Evolutionary conservation across 176 grass and related monocot species (phyloP).

Genomic region (Oryza rufipogon): DNA sequence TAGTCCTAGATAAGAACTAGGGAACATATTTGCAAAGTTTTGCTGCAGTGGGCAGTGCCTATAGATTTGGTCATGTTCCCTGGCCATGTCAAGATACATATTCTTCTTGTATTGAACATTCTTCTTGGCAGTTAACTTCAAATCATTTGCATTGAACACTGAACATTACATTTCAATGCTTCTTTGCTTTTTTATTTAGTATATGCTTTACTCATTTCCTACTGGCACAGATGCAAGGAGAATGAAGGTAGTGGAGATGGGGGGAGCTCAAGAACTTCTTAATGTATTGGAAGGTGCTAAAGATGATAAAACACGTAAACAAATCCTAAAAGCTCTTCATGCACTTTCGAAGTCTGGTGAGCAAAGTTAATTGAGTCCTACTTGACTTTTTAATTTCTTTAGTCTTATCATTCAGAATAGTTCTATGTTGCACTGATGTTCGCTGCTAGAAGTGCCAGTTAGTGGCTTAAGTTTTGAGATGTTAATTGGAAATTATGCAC

Average conservation of each 20-base stretch:
- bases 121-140: too few relatives aligned
- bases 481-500: too few relatives aligned
- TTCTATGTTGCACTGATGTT: too few relatives aligned
- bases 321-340: conserved; percentile 75
- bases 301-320: conserved; percentile 93
- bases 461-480: too few relatives aligned
- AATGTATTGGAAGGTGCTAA: conserved; percentile 75
- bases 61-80: not conserved
- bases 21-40: too few relatives aligned
- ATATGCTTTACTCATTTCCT: conserved; percentile 30
- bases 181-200: not conserved
- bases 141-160: not conserved
- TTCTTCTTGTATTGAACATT: too few relatives aligned
- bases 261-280: conserved; percentile 84
- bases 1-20: not conserved
- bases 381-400: conserved; percentile 19
- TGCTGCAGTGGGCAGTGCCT: too few relatives aligned
- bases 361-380: conserved; percentile 20
- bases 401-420: not conserved
- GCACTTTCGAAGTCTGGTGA: conserved; percentile 78
- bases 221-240: conserved; percentile 67
- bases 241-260: conserved; percentile 94
- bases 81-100: not conserved
- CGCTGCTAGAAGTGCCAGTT: too few relatives aligned
- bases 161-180: not conserved